Conservation (phyloP, 2,329 filamentous ascomycete species). For the Lasiodiplodia sp. region DNA sequence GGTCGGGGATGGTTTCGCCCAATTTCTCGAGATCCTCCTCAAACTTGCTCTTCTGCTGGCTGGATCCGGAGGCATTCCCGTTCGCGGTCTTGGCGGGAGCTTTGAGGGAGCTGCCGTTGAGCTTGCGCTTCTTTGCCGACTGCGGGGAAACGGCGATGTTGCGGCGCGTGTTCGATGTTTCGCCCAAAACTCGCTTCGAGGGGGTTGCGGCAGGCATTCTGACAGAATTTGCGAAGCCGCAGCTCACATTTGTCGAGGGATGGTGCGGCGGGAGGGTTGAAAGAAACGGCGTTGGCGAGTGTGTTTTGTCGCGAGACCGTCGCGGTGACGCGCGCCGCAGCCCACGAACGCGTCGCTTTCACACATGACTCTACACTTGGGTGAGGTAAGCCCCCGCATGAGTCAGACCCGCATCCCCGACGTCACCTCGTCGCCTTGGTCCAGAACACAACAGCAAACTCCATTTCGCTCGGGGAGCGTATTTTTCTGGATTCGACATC, state of each 20-base stretch:
- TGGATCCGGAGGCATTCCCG: constrained; percentile 59
- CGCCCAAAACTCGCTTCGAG: constrained; percentile 56
- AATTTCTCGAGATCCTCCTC: constrained; percentile 94
- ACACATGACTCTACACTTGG: background rate
- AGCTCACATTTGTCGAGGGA: constrained; percentile 2
- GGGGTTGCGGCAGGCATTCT: constrained; percentile 49
- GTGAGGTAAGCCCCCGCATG: background rate
- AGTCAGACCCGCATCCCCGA: background rate
- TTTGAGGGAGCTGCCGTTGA: constrained; percentile 70
- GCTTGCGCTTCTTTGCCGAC: constrained; percentile 81
- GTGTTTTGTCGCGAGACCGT: constrained; percentile 16
- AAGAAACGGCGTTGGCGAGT: background rate
- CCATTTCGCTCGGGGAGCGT: background rate
- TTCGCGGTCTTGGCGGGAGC: constrained; percentile 69
- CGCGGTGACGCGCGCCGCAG: constrained; percentile 23
- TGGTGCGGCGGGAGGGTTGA: constrained; percentile 6
- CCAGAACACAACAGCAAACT: background rate
- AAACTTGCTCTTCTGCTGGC: constrained; percentile 91
- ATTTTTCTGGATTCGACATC: background rate
- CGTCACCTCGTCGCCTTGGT: background rate
- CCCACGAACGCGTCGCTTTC: constrained; percentile 8
- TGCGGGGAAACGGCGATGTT: constrained; percentile 55
- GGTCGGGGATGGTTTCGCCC: constrained; percentile 86
- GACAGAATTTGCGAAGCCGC: constrained; percentile 3
- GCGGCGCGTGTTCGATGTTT: constrained; percentile 53